Evolutionary conservation across 2,329 filamentous ascomycete species (phyloP), one percentile per base, ranked within the genome.

Genomic region (Diaporthe citriasiana): DNA sequence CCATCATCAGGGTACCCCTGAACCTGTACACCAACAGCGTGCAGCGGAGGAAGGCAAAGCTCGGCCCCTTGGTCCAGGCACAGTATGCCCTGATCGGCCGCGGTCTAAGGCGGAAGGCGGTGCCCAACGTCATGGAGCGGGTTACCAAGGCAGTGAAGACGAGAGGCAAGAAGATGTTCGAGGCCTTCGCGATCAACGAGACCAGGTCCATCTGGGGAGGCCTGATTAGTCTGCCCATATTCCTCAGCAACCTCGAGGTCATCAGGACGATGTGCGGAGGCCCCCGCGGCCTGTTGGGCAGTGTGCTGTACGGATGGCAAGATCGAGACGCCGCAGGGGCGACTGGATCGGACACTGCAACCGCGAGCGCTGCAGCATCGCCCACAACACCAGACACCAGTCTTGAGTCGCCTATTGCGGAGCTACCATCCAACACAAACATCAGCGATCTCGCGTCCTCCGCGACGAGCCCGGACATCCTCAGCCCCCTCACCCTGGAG

Each of bases 211-310:
- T 84, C 4, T 84, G 83, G 57, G 76, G 80, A 35, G 81, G 80
- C 1, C 27, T 88, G 3, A 77, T 85, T 3, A 81, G 82, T 72
- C 79, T 90, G 38, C 83, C 88, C 4, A 81, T 88, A 19, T 90
- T 89, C 82, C 76, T 90, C 27, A 76, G 86, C 47, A 84, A 85
- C 25, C 86, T 89, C 15, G 88, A 90, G 78, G 84, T 84, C 4
- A 77, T 90, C 35, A 81, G 89, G 45, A 82, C 87, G n/a, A 81
- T 90, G 35, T 84, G 82, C 71, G 85, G 85, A 17, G 82, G 83
- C 3, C 81, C 82, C 7, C 77, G 76, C 3, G 85, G 85, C 0
- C 57, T 85, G 6, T 40, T 87, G 22, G 82, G 82, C 42, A 73
- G 50, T 1, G 15, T 85, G 17, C 0, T 84, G 33, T 77, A 80